A percentile compares a stretch with the other conserved stretches of the same genome.
Evolutionary conservation across 768 basidiomycete species (phyloP).

Genomic region (Suillus lakei): DNA sequence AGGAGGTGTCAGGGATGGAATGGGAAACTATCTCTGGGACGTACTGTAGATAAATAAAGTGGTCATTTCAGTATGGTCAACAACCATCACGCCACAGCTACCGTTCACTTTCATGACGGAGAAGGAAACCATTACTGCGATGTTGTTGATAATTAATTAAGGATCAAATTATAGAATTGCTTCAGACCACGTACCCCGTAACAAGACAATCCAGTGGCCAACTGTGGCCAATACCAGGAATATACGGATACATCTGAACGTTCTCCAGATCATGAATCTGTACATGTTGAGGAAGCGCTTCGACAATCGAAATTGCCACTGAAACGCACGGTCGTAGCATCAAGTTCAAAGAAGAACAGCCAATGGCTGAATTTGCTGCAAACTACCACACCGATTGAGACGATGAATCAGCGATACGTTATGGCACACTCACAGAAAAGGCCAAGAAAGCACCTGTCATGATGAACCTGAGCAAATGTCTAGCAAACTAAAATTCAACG

Average conservation of each 20-base stretch:
- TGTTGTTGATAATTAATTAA: not conserved
- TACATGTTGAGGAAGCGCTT: not conserved
- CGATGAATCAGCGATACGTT: not conserved
- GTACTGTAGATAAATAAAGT: slow-evolving; percentile 1
- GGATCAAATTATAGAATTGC: not conserved
- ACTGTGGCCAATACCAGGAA: slow-evolving; percentile 1
- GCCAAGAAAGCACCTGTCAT: slow-evolving; percentile 1
- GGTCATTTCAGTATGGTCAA: not conserved
- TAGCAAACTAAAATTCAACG: not conserved
- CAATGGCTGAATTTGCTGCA: slow-evolving; percentile 3
- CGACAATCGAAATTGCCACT: not conserved
- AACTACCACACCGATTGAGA: not conserved
- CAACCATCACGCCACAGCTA: not conserved
- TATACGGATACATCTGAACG: not conserved
- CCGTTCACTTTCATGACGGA: not conserved
- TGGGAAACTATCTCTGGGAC: not conserved
- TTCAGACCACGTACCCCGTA: not conserved
- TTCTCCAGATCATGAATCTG: not conserved
- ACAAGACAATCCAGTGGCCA: not conserved
- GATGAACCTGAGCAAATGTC: not conserved
- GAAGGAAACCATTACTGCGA: not conserved
- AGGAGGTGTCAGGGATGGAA: not conserved
- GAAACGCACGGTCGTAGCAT: slow-evolving; percentile 2
- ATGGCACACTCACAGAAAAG: slow-evolving; percentile 1
- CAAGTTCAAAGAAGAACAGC: slow-evolving; percentile 1